Evolutionary conservation across 495 filamentous ascomycete species (phyloP), one percentile per base, ranked within the genome.

Genomic region (Baudoinia panamericana): DNA sequence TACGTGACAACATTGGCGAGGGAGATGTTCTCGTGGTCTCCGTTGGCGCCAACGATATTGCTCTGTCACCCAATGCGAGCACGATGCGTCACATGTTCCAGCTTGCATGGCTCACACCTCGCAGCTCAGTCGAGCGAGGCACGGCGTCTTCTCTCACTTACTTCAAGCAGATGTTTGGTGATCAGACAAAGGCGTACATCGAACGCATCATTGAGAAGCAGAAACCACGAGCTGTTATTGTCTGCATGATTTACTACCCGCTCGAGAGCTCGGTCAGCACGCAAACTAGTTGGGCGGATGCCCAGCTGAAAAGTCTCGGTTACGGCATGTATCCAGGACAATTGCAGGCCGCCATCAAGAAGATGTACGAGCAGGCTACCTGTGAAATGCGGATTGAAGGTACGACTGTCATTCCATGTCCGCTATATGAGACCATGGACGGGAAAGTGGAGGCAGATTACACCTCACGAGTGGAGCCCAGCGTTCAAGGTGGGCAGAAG

Each of bases 231-330:
- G 55, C 50, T n/a, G 47, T 58, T 7, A 39, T 58, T 22, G 46
- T 56, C 1, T 60, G 55, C 43, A 57, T 55, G 57, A 60, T 60
- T 6, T 60, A 60, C 46, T 60, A 46, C 35, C 57, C 57, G 8
- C 46, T 57, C 17, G 53, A 60, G 36, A 28, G 20, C 9, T 17
- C 25, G 2, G 19, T 25, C 4, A 46, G 46, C 11, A 17, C 24
- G 8, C 55, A 57, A 28, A 22, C 20, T 7, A 52, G 57, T 27
- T 60, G 57, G 57, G 55, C 55, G 9, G 55, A 60, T 27, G 9
- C 17, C 17, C 48, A 50, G 30, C 38, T 60, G 18, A 53, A 47
- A 26, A 18, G 42, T 1, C 28, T 60, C 18, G 50, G 55, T 10
- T 60, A 60, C 33, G 39, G 49, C n/a, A 9, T 27, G 15, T 27